Evolutionary conservation across 78 protist genomes (phyloP).

Genomic region (Dictyostelium firmibasis): DNA sequence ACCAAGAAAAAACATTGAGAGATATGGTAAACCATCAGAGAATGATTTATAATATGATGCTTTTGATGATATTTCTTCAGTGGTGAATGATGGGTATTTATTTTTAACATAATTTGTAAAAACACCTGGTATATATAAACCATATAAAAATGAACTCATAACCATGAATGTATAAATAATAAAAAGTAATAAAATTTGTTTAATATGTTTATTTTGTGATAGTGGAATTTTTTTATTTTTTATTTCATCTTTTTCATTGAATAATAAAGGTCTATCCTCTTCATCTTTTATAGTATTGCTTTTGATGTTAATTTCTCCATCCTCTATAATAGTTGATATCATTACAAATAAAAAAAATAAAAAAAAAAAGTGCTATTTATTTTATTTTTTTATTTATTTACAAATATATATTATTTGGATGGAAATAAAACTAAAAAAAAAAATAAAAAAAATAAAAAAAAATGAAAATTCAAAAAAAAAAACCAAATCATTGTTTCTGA

Average conservation of each 20-base stretch:
- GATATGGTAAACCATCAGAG: conserved; percentile 28
- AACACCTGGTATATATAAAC: neutral
- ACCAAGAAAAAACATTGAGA: neutral
- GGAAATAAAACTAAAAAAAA: too few species aligned
- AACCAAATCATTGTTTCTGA: too few species aligned
- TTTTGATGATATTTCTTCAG: neutral
- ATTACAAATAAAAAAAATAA: too few species aligned
- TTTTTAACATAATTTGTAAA: conserved; percentile 10
- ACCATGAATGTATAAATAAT: neutral
- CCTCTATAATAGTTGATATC: too few species aligned
- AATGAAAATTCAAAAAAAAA: too few species aligned
- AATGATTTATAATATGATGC: conserved; percentile 2
- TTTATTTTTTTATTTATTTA: too few species aligned
- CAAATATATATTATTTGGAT: too few species aligned
- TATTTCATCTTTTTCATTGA: neutral
- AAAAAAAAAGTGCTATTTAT: too few species aligned
- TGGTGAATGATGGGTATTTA: neutral
- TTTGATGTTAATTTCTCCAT: too few species aligned
- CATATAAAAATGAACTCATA: neutral
- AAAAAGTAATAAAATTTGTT: neutral
- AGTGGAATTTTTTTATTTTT: neutral
- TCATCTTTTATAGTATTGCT: neutral
- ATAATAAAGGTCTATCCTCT: neutral
- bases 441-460: too few species aligned
- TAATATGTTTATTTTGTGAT: neutral